phyloP scores from a whole-genome alignment of 441 rosid genomes.

The Melianthus villosus region DNA sequence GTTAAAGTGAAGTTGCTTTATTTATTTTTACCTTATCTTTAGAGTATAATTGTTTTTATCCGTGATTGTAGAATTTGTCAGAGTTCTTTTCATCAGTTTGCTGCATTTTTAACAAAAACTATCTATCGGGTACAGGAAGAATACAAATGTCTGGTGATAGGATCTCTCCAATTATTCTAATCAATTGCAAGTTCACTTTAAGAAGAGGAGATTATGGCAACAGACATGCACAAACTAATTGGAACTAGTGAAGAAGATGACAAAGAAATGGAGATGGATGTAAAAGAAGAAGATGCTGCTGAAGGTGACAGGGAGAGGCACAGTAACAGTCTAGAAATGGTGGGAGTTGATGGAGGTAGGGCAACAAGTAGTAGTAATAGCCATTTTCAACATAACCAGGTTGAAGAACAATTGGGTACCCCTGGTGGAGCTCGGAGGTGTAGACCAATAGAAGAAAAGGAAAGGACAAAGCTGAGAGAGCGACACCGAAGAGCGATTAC shows the following conservation, averaged over 20 bases:
- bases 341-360: conserved; percentile 31
- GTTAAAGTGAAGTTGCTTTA: no score
- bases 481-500: conserved; percentile 93
- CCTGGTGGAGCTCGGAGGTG: conserved; percentile 69
- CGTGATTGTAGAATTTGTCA: no score
- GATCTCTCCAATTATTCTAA: no score
- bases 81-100: no score
- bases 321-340: conserved; percentile 24
- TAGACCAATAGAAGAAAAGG: conserved; percentile 87
- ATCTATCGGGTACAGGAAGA: no score
- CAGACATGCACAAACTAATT: conserved; percentile 61
- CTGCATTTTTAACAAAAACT: no score
- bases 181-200: no score
- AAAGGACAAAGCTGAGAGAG: conserved; percentile 93
- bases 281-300: conserved; percentile 66
- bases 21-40: no score
- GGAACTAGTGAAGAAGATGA: conserved; percentile 78
- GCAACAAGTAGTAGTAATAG: conserved; percentile 32
- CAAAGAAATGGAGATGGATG: conserved; percentile 74
- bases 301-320: conserved; percentile 37
- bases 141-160: no score
- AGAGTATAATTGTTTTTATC: no score
- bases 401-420: conserved; percentile 63
- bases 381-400: conserved; percentile 44
- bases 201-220: conserved; percentile 37